Evolutionary conservation across 352 stramenopile species (phyloP), one percentile per base, ranked within the genome.

Genomic region (Phytophthora tentaculata): DNA sequence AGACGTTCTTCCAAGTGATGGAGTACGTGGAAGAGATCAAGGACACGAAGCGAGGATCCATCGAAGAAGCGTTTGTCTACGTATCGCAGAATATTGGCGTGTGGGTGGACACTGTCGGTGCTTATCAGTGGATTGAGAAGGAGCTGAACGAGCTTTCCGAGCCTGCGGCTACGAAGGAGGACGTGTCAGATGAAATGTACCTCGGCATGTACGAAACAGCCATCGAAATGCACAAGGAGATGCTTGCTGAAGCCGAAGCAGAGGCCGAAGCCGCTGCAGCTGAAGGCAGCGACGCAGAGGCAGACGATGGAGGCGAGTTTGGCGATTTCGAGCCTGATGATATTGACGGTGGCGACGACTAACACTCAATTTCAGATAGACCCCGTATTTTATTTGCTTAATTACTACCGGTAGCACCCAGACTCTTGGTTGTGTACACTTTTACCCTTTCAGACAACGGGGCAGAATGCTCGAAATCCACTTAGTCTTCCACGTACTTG

Each of bases 401-500:
- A n/a, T n/a, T n/a, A n/a, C n/a, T n/a, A n/a, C n/a, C n/a, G n/a
- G n/a, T n/a, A n/a, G n/a, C n/a, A n/a, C n/a, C n/a, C n/a, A n/a
- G n/a, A n/a, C n/a, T n/a, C n/a, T n/a, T n/a, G n/a, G n/a, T n/a
- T n/a, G n/a, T n/a, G 39, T 35, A 50, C 35, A 49, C 52, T 39
- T 20, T 12, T 26, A 43, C 20, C 26, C 23, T 49, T 48, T 53
- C 23, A 8, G 29, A 37, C 29, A 14, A 13, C 29, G 9, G 29
- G 9, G 29, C 16, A n/a, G n/a, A n/a, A n/a, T n/a, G n/a, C n/a
- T n/a, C n/a, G n/a, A n/a, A n/a, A n/a, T n/a, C n/a, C n/a, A n/a
- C n/a, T n/a, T 80, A 92, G 35, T 90, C 73, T 69, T 95, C 87
- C 22, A 92, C 83, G 67, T 99, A 99, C 76, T 99, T 99, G n/a